Evolutionary conservation across 441 rosid species (phyloP).

Genomic region (Biscutella laevigata): DNA sequence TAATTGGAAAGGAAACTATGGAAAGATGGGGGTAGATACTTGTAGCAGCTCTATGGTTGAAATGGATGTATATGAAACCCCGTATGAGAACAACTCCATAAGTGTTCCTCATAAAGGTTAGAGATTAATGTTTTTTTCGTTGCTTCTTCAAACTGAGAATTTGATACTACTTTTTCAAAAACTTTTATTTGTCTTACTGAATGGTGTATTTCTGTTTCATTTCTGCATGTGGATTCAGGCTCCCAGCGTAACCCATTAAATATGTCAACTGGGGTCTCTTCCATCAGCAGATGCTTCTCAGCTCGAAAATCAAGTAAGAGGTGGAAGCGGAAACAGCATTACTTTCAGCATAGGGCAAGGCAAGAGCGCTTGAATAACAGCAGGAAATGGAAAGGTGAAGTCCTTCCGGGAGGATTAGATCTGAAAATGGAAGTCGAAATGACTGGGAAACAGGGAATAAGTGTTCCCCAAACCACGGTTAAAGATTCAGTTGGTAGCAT

Average conservation of each 20-base stretch:
- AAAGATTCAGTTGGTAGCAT: constrained; percentile 23
- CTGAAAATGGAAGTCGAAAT: constrained; percentile 32
- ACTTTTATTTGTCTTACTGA: background rate
- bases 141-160: background rate
- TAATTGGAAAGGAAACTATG: constrained; percentile 57
- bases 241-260: constrained; percentile 37
- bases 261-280: constrained; percentile 35
- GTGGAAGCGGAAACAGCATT: constrained; percentile 75
- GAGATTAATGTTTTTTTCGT: background rate
- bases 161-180: background rate
- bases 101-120: constrained; percentile 45
- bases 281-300: constrained; percentile 52
- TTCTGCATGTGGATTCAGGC: constrained; percentile 37
- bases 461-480: constrained; percentile 5
- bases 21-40: constrained; percentile 42
- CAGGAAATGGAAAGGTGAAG: constrained; percentile 92
- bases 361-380: constrained; percentile 83
- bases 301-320: constrained; percentile 62
- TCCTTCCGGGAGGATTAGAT: constrained; percentile 29
- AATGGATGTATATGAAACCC: constrained; percentile 80
- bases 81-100: constrained; percentile 27
- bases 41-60: constrained; percentile 53
- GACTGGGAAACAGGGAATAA: constrained; percentile 8
- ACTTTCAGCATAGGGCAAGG: constrained; percentile 79
- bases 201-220: constrained; percentile 8